These are phyloP conservation scores for Colletotrichum sp. DNA, from an alignment of 2,329 filamentous ascomycete species.

Conservation along the genomic window DNA sequence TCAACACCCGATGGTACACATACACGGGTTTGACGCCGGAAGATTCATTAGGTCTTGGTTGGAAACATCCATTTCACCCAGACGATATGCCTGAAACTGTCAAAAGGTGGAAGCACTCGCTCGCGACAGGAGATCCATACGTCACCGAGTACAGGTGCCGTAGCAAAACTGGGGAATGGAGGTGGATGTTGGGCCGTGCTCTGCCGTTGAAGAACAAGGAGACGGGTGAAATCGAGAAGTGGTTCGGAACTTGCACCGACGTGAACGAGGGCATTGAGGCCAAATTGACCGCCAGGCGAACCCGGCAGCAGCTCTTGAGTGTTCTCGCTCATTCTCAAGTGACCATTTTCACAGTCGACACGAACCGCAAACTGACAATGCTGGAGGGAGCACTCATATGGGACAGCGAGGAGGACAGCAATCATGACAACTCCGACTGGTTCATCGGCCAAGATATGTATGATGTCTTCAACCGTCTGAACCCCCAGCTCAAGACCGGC, in stretches of 20 bases:
- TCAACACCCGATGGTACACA: constrained; percentile 78
- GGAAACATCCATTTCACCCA: constrained; percentile 69
- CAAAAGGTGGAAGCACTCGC: constrained; percentile 63
- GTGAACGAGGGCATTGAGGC: constrained; percentile 76
- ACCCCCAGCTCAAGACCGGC: constrained; percentile 44
- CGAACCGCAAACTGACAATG: constrained; percentile 64
- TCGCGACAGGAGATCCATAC: constrained; percentile 72
- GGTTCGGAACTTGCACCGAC: constrained; percentile 83
- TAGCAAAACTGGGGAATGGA: constrained; percentile 70
- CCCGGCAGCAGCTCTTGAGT: constrained; percentile 71
- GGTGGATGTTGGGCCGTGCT: constrained; percentile 80
- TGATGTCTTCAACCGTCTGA: constrained; percentile 62
- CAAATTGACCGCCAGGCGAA: constrained; percentile 67
- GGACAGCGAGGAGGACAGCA: constrained; percentile 38
- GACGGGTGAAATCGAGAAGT: constrained; percentile 73
- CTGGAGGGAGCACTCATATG: constrained; percentile 71
- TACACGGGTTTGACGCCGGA: constrained; percentile 73
- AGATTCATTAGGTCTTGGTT: constrained; percentile 65
- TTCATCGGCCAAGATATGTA: constrained; percentile 67
- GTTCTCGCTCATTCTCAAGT: constrained; percentile 78
- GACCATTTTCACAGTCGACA: constrained; percentile 76
- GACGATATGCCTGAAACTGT: constrained; percentile 67
- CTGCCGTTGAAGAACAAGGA: constrained; percentile 69
- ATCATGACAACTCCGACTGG: constrained; percentile 45
- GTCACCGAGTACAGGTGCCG: constrained; percentile 73